Evolutionary conservation across 129 eudicot species (phyloP).

Genomic region (Helianthus annuus): DNA sequence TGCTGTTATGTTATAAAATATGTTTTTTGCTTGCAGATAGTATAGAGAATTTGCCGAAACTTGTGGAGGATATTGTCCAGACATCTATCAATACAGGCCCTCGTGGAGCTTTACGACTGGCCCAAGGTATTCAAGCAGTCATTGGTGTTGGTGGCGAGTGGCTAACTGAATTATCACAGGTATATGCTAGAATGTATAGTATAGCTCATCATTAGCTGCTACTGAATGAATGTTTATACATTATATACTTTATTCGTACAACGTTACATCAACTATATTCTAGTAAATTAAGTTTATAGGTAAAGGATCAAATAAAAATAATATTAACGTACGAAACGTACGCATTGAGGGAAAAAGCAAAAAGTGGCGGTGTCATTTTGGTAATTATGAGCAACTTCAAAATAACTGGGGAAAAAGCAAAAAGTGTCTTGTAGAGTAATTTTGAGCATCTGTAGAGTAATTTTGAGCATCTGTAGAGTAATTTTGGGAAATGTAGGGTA

Average conservation of each 20-base stretch:
- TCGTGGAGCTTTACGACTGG: conserved; percentile 89
- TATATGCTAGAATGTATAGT: conserved; percentile 13
- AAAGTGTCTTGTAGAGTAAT: too few relatives aligned
- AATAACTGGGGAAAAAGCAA: too few relatives aligned
- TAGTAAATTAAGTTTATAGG: background rate
- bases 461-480: too few relatives aligned
- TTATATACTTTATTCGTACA: background rate
- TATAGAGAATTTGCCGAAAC: conserved; percentile 77
- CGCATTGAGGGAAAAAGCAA: too few relatives aligned
- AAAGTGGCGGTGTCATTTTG: too few relatives aligned
- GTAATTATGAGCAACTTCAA: too few relatives aligned
- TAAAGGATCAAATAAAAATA: too few relatives aligned
- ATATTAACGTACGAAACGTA: too few relatives aligned
- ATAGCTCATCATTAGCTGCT: conserved; percentile 7
- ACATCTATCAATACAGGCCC: conserved; percentile 94
- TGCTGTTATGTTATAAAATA: conserved; percentile 11
- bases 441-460: too few relatives aligned
- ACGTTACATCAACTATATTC: background rate
- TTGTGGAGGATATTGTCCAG: conserved; percentile 88
- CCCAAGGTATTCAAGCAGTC: conserved; percentile 98
- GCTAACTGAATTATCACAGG: conserved; percentile 89
- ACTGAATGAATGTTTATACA: background rate
- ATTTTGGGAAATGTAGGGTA: too few relatives aligned
- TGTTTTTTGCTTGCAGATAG: conserved; percentile 48
- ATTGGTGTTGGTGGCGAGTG: conserved; percentile 96